Evolutionary conservation across 352 stramenopile genomes (phyloP).

Genomic region (Phytophthora tentaculata): DNA sequence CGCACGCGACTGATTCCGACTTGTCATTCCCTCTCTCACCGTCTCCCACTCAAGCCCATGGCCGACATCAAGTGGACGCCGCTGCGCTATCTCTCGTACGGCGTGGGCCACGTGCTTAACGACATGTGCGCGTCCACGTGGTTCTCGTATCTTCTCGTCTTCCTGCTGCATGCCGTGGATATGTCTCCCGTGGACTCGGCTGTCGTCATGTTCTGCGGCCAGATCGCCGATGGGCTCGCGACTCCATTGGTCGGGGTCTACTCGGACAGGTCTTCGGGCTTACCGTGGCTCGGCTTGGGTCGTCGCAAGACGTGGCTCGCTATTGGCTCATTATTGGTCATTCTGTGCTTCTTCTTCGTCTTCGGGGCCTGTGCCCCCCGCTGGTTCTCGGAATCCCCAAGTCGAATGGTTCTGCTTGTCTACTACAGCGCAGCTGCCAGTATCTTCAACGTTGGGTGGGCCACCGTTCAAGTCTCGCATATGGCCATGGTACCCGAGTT

Average conservation of each 20-base stretch:
- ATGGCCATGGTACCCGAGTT: slow-evolving; percentile 89
- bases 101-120: slow-evolving; percentile 86
- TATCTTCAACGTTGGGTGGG: slow-evolving; percentile 88
- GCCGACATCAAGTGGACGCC: slow-evolving; percentile 56
- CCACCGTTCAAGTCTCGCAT: slow-evolving; percentile 83
- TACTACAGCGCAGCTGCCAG: slow-evolving; percentile 83
- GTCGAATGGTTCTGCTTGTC: slow-evolving; percentile 61
- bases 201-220: slow-evolving; percentile 87
- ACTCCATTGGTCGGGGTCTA: slow-evolving; percentile 83
- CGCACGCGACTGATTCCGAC: no score
- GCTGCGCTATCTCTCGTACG: slow-evolving; percentile 71
- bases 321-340: slow-evolving; percentile 70
- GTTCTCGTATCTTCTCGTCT: slow-evolving; percentile 90
- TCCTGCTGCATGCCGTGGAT: slow-evolving; percentile 64
- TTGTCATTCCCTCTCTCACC: slow-evolving; percentile 11
- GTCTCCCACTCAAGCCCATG: slow-evolving; percentile 7
- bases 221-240: slow-evolving; percentile 82
- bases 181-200: slow-evolving; percentile 81
- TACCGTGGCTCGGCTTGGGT: slow-evolving; percentile 69
- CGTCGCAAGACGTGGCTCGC: slow-evolving; percentile 81
- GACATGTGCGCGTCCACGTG: slow-evolving; percentile 90
- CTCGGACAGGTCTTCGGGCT: slow-evolving; percentile 68
- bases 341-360: slow-evolving; percentile 89
- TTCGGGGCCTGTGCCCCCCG: slow-evolving; percentile 68
- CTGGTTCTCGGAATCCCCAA: slow-evolving; percentile 65